Conservation (phyloP, 164 flowering plant species). For the Chimonanthus praecox region DNA sequence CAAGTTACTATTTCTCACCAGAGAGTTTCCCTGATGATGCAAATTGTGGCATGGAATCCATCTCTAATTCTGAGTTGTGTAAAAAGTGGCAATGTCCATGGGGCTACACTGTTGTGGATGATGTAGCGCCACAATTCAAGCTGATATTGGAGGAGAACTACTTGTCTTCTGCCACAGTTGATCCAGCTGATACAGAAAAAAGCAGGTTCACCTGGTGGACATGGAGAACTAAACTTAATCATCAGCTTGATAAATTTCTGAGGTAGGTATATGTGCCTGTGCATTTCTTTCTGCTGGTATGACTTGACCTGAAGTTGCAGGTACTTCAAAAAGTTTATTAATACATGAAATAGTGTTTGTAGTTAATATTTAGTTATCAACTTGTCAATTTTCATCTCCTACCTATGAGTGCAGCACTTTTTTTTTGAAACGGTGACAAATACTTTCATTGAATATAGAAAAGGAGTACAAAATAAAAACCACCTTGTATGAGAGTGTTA, state of each 20-base stretch:
- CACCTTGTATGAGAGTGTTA: no score
- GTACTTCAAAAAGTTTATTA: no score
- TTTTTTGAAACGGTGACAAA: no score
- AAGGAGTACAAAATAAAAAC: no score
- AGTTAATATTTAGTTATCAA: no score
- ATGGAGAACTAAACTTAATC: slow-evolving; percentile 64
- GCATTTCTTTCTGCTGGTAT: background rate
- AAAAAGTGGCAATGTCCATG: slow-evolving; percentile 87
- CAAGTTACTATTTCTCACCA: slow-evolving; percentile 11
- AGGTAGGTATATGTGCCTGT: slow-evolving; percentile 25
- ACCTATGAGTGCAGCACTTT: no score
- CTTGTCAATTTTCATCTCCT: no score
- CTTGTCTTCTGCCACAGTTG: slow-evolving; percentile 41
- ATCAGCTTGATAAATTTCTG: slow-evolving; percentile 52
- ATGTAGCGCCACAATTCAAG: slow-evolving; percentile 65
- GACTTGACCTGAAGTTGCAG: no score
- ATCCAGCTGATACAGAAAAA: slow-evolving; percentile 39
- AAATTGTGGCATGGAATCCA: slow-evolving; percentile 14
- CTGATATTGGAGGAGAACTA: slow-evolving; percentile 64
- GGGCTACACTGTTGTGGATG: slow-evolving; percentile 65
- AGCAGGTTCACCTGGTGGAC: slow-evolving; percentile 73
- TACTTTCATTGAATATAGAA: no score
- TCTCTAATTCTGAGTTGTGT: slow-evolving; percentile 8
- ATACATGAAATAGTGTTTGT: no score
- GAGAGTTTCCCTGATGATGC: slow-evolving; percentile 38